Evolutionary conservation across 2,329 filamentous ascomycete species (phyloP), one percentile per base, ranked within the genome.

Genomic region (Ophiostoma sp.): DNA sequence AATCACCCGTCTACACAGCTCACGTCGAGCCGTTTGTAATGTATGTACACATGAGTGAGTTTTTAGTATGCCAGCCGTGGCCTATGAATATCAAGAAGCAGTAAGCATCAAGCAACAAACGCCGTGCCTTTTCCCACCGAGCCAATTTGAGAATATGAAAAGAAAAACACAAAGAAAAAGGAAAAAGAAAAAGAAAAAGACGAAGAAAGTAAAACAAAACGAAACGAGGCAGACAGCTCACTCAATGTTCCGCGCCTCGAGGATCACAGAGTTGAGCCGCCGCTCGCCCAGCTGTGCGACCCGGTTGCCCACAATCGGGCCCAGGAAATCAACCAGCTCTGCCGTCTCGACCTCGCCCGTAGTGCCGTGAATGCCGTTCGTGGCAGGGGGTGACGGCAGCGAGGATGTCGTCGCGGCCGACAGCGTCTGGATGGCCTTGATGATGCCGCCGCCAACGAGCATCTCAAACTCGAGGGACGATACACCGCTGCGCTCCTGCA

Each of bases 211-310:
- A 2, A 16, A 27, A 12, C 16, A n/a, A 14, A 5, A 27, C 36
- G 40, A 38, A 11, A n/a, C 41, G 5, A n/a, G 36, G 5, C 16
- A 12, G 3, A 12, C 14, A 1, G 41, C 18, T 67, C 78, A 85
- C 67, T 83, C 82, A 73, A 86, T 79, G 71, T 81, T 79, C 65
- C 81, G 79, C n/a, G 85, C 84, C 71, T 86, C 84, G 65, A 87
- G 75, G 12, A 87, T 79, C 3, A 81, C 80, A 72, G 78, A 78
- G 69, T 84, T 82, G 62, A 87, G 74, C 49, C 77, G 75, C 55
- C 80, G 78, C 70, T 84, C 82, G 3, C 78, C 80, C 8, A 83
- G 74, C 40, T 76, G 75, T 0, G 79, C 77, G 71, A 87, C 78
- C 62, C 80, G 80, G 52, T 78, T 77, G n/a, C 83, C 84, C 3